Evolutionary conservation across 305 asterid species (phyloP), one percentile per base, ranked within the genome.

Genomic region (Lippia alba): DNA sequence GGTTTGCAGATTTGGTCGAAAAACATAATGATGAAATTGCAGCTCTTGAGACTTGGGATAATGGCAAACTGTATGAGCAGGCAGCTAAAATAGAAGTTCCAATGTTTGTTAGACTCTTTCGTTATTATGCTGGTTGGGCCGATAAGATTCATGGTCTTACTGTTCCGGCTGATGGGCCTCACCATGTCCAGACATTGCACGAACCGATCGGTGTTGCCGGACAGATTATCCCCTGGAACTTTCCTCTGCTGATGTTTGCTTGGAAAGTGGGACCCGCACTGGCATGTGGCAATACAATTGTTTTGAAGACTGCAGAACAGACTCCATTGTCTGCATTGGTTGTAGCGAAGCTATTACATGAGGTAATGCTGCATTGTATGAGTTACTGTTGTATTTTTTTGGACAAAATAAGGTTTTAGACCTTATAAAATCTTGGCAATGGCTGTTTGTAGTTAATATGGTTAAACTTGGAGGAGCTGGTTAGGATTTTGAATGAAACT

Each of bases 171-270:
- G 98, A 92, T 73, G 98, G 99, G 8, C 85, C 96, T 7, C 76
- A 61, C 73, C 99, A 94, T 75, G 97, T 92, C 64, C 97, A 94
- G 77, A 92, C 99, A 4, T 73, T 94, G 79, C 98, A 94, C 3
- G 98, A 94, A 79, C 98, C 98, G 33, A 89, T 94, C 44, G 99
- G 99, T 66, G 99, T 94, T 61, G 94, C 85, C 17, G 99, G 99
- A 39, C 99, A 92, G 84, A 92, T 94, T 54, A 89, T 91, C 64
- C 99, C 98, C 0, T 94, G 98, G 99, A 94, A 94, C 81, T 94
- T 94, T 74, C 98, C 99, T 74, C 96, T 92, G 20, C 69, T 91
- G 72, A 84, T 94, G 96, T 86, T 75, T 73, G 94, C 90, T 67
- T 92, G 98, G 99, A 94, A 94, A 83, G 89, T 92, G 61, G 98